These are phyloP conservation scores for Sonneratia caseolaris DNA, from an alignment of 345 rosid genomes.

Conservation along the genomic window DNA sequence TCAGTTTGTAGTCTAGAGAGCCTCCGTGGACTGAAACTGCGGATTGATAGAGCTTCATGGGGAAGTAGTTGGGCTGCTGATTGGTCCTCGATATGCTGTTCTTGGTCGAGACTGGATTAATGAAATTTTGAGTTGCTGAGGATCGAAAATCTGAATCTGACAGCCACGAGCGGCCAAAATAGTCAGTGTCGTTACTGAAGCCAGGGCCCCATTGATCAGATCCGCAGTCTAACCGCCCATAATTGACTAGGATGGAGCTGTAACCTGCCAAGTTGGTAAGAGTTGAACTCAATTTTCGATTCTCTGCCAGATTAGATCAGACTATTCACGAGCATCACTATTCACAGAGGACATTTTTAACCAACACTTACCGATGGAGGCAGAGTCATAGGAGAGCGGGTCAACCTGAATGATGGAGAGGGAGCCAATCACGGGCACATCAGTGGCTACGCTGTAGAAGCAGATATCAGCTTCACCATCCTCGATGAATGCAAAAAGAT, in stretches of 20 bases:
- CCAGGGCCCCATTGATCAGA: slow-evolving; percentile 91
- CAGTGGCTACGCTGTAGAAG: slow-evolving; percentile 89
- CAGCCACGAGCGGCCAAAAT: slow-evolving; percentile 87
- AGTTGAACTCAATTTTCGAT: neutral
- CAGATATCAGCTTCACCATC: slow-evolving; percentile 81
- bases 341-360: neutral
- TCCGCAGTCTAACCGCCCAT: slow-evolving; percentile 75
- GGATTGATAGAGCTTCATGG: slow-evolving; percentile 79
- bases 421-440: slow-evolving; percentile 76
- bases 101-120: slow-evolving; percentile 25
- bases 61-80: slow-evolving; percentile 74
- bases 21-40: slow-evolving; percentile 38
- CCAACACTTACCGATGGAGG: slow-evolving; percentile 16
- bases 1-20: slow-evolving; percentile 39
- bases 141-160: slow-evolving; percentile 43
- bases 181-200: slow-evolving; percentile 62
- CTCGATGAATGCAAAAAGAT: slow-evolving; percentile 61
- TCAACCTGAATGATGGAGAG: slow-evolving; percentile 67
- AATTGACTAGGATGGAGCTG: slow-evolving; percentile 54
- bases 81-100: slow-evolving; percentile 32
- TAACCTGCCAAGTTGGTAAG: slow-evolving; percentile 12
- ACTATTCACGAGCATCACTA: neutral
- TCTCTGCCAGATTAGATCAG: neutral
- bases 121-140: slow-evolving; percentile 5
- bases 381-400: slow-evolving; percentile 49